Evolutionary conservation across 169 alveolate genomes (phyloP).

Genomic region (Plasmodium cynomolgi): DNA sequence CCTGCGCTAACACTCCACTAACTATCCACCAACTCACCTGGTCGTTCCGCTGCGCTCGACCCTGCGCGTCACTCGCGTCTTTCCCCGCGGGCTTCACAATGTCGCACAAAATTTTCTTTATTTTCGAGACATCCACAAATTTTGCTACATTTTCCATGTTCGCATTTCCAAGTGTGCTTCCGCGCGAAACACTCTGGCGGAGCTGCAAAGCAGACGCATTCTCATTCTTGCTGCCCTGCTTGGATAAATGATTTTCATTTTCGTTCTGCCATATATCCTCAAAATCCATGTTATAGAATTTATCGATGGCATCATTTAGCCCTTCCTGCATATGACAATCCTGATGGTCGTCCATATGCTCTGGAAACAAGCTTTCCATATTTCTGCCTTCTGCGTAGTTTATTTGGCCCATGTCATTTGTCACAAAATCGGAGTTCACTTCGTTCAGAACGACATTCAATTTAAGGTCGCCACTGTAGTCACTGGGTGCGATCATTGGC

Average conservation of each 20-base stretch:
- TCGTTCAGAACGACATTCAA: conserved; percentile 55
- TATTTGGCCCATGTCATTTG: conserved; percentile 29
- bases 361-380: conserved; percentile 8
- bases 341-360: conserved; percentile 45
- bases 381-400: conserved; percentile 21
- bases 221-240: conserved; percentile 32
- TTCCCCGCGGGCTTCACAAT: conserved; percentile 55
- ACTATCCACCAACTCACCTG: too few relatives aligned
- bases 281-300: conserved; percentile 67
- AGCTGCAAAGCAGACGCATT: conserved; percentile 32
- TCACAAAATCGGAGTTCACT: conserved; percentile 28
- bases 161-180: conserved; percentile 23
- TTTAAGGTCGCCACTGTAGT: conserved; percentile 8
- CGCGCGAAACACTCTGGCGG: conserved; percentile 10
- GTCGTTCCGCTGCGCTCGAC: neutral
- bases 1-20: too few relatives aligned
- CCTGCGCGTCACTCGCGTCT: neutral
- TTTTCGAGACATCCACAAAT: conserved; percentile 69
- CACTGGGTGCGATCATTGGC: neutral
- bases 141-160: conserved; percentile 34
- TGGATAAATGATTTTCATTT: conserved; percentile 22
- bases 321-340: conserved; percentile 53
- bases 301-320: conserved; percentile 58
- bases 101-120: conserved; percentile 46
- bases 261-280: conserved; percentile 69